Base-by-base conservation (phyloP, 2,329 filamentous ascomycete genomes). In the Colletotrichum destructivum region DNA sequence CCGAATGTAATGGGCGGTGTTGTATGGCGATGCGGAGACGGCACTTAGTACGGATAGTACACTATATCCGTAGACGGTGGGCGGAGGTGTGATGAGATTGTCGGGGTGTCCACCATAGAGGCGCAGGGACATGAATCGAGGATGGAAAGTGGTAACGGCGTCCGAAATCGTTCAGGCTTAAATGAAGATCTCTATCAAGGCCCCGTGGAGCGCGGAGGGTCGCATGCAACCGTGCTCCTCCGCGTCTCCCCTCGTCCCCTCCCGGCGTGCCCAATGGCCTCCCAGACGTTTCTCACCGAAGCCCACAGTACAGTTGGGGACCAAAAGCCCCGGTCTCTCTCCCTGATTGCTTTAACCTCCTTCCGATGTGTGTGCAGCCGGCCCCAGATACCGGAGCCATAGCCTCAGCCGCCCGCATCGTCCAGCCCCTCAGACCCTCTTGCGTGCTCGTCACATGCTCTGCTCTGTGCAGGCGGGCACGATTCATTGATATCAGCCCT, bases 111-210 rank as follows among this genome's bases (percentile, higher is more conserved):
- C 69, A 46, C 51, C 21, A 47, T 38, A 69, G 51, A 69, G 65
- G 38, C 26, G 21, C 40, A 44, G 59, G 64, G 69, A 59, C 46
- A 54, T 38, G 8, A 12, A 23, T 63, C 64, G 31, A 69, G 31
- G 59, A 60, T 46, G 65, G 69, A 62, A 68, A 62, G 63, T 71
- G 63, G 63, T 57, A 67, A 62, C 23, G 68, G 42, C 35, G 40
- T 63, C 64, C 69, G 16, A n/a, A 71, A 18, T 21, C 11, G 65
- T 54, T 54, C 64, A 71, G 63, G 52, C 52, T 60, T 62, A 42
- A 31, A 40, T 47, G 64, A 26, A 40, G 52, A 70, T 70, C 52
- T 8, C 26, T 18, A 51, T 51, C 21, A 57, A 38, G 21, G 52
- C 57, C 46, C 46, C 40, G 52, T 56, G 54, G 55, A 69, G 63